phyloP scores from a whole-genome alignment of 1,284 basidiomycete species.

The Heterobasidion occidentale region DNA sequence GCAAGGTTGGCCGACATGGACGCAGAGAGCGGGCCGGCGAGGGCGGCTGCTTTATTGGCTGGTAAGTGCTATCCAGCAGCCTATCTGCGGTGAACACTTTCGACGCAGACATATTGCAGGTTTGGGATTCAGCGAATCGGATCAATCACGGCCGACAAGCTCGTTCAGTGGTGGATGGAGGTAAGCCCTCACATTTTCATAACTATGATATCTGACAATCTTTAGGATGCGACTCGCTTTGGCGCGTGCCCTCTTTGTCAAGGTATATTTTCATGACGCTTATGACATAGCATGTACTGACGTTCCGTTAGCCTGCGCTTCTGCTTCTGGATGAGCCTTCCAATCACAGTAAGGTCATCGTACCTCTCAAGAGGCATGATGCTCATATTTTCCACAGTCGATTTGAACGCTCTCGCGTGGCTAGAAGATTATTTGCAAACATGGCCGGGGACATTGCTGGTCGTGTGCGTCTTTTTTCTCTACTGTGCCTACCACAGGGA shows the following conservation, averaged over 20 bases:
- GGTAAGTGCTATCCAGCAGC: constrained; percentile 39
- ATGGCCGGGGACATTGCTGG: constrained; percentile 91
- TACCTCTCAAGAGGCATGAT: neutral
- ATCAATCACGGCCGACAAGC: constrained; percentile 77
- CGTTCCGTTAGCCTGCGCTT: constrained; percentile 50
- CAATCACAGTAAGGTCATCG: constrained; percentile 72
- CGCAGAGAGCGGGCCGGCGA: constrained; percentile 90
- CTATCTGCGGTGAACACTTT: neutral
- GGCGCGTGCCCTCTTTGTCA: constrained; percentile 90
- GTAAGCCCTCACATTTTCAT: constrained; percentile 26
- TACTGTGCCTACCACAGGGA: constrained; percentile 1
- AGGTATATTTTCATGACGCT: constrained; percentile 38
- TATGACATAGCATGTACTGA: neutral
- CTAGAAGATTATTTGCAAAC: constrained; percentile 96
- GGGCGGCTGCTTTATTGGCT: constrained; percentile 86
- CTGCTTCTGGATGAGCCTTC: constrained; percentile 94
- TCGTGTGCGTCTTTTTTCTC: constrained; percentile 57
- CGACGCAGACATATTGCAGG: constrained; percentile 32
- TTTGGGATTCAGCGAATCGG: constrained; percentile 85
- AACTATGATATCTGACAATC: neutral
- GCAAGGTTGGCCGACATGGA: constrained; percentile 93
- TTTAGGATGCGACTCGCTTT: constrained; percentile 76
- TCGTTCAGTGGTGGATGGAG: constrained; percentile 98
- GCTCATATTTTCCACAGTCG: constrained; percentile 34
- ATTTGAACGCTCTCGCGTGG: constrained; percentile 81